Evolutionary conservation across 169 alveolate genomes (phyloP).

Genomic region (Eimeria falciformis): DNA sequence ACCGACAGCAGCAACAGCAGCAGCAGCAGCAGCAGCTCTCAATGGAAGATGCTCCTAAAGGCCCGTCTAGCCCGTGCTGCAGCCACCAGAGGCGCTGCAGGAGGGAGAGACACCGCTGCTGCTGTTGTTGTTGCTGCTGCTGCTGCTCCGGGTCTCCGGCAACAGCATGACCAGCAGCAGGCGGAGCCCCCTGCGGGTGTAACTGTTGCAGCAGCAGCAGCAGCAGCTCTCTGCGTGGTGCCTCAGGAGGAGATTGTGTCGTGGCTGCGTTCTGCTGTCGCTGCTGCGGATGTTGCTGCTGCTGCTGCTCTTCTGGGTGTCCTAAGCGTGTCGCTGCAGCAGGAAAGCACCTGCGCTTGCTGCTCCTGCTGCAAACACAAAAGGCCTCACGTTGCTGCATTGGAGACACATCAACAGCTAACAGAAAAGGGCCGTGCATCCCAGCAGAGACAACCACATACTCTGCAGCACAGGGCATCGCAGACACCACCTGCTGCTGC

Average conservation of each 20-base stretch:
- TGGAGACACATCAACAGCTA: slow-evolving; percentile 33
- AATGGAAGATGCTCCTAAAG: slow-evolving; percentile 47
- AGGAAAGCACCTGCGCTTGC: slow-evolving; percentile 22
- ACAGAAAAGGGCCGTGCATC: not conserved
- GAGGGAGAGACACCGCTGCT: not conserved
- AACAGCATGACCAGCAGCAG: slow-evolving; percentile 10
- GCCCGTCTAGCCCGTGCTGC: slow-evolving; percentile 49
- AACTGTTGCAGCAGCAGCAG: slow-evolving; percentile 19
- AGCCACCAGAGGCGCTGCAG: slow-evolving; percentile 26
- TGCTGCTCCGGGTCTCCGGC: slow-evolving; percentile 5
- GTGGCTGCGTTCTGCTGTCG: slow-evolving; percentile 61
- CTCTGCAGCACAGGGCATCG: not conserved
- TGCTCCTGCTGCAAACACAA: slow-evolving; percentile 22
- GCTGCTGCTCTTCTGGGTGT: slow-evolving; percentile 54
- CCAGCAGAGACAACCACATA: not conserved
- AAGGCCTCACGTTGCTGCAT: not conserved
- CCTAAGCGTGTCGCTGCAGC: slow-evolving; percentile 60
- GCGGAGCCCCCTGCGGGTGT: not conserved
- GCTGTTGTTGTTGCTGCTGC: slow-evolving; percentile 16
- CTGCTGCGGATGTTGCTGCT: slow-evolving; percentile 59
- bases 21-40: slow-evolving; percentile 22
- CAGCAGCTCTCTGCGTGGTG: slow-evolving; percentile 42
- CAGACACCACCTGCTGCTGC: not conserved
- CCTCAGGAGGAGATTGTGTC: slow-evolving; percentile 31
- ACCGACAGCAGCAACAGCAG: slow-evolving; percentile 54